Evolutionary conservation across 352 stramenopile genomes (phyloP), one percentile per base, ranked within the genome.

Genomic region (Globisporangium paroecandrum): DNA sequence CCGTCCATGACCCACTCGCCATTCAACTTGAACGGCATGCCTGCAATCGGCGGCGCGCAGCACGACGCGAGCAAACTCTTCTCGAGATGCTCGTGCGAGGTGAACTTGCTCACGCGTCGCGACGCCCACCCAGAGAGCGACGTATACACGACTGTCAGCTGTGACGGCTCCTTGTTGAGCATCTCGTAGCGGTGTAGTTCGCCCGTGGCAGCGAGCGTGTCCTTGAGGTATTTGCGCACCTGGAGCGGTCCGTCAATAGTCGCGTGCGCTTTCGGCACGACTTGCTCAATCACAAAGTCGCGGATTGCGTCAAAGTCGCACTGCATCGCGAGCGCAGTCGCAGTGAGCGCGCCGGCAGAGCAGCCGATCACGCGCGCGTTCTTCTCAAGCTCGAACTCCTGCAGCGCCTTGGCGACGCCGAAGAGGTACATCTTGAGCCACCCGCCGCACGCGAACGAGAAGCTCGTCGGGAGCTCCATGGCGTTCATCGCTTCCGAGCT

Each of bases 351-450:
- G 20, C 89, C 89, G 18, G 85, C 89, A 18, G 84, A 94, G 68
- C 83, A 93, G 36, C 89, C 89, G 49, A 94, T 93, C 36, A 93
- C 69, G n/a, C 75, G 77, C 36, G 85, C 77, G 36, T 82, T 34
- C 13, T 73, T 72, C 60, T 93, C 82, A 25, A 95, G 66, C 29
- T 83, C 79, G 66, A 81, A 79, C 65, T 95, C 65, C 60, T 97
- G 87, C 25, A 97, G 77, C 22, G 86, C 86, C 66, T 96, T 94
- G 65, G 85, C 85, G 32, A 96, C 88, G 53, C 89, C 89, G 54
- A 97, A 95, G 22, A 90, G 71, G 72, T 95, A 96, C 82, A 90
- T 90, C 71, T 95, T 96, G 68, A 97, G 85, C 83, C 84, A 97
- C 0, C 89, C 89, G 27, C 84, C 87, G 61, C 87, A 94, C 1